Percentiles rank a stretch among this genome's conserved stretches.
Evolutionary conservation across 129 eudicot species (phyloP).

Genomic region (Centaurea solstitialis): DNA sequence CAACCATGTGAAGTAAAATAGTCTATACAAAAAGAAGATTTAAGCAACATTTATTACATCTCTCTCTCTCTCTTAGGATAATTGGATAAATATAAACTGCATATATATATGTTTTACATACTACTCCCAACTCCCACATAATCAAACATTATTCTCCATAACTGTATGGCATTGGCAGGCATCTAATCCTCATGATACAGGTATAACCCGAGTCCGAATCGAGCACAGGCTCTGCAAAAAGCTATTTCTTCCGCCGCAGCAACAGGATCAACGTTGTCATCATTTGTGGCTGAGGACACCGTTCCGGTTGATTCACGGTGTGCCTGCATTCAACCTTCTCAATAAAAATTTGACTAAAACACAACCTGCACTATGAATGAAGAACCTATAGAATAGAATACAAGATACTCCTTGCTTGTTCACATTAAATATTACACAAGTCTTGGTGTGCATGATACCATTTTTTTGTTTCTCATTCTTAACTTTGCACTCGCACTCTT

Average conservation of each 20-base stretch:
- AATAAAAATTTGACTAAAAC: slow-evolving; percentile 7
- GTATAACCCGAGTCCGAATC: slow-evolving; percentile 96
- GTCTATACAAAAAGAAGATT: slow-evolving; percentile 9
- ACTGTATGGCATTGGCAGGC: slow-evolving; percentile 1
- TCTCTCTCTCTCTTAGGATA: neutral
- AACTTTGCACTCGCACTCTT: too few relatives aligned
- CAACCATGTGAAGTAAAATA: neutral
- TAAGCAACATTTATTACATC: slow-evolving; percentile 22
- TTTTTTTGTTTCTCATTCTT: neutral
- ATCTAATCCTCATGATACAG: slow-evolving; percentile 81
- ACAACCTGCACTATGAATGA: neutral
- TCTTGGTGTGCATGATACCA: neutral
- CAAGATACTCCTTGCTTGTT: neutral
- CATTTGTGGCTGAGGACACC: slow-evolving; percentile 36
- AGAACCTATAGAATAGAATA: neutral
- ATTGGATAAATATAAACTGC: neutral
- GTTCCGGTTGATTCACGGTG: slow-evolving; percentile 95
- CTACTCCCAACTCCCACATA: slow-evolving; percentile 2
- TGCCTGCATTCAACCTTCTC: slow-evolving; percentile 50
- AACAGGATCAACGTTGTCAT: slow-evolving; percentile 60
- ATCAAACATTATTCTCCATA: slow-evolving; percentile 18
- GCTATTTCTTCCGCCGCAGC: slow-evolving; percentile 97
- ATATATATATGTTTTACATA: neutral
- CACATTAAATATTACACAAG: neutral
- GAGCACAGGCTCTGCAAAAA: slow-evolving; percentile 91